These are phyloP conservation scores for Verruconis gallopava DNA, from an alignment of 2,329 filamentous ascomycete species.

Conservation along the genomic window DNA sequence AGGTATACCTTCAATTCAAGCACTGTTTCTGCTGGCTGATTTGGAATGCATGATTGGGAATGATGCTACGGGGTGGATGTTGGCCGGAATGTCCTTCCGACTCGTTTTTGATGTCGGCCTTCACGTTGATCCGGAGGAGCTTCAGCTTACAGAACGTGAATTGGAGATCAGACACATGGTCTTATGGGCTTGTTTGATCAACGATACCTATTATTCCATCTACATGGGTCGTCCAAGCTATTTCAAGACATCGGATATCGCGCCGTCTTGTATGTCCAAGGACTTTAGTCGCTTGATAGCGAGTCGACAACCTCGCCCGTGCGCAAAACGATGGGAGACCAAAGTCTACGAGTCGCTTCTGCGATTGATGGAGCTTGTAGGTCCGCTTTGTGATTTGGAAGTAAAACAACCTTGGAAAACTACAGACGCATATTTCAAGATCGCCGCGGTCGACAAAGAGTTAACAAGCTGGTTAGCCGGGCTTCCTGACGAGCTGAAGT, in stretches of 20 bases:
- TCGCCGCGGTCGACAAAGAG: not conserved
- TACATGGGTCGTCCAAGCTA: not conserved
- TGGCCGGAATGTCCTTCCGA: conserved; percentile 3
- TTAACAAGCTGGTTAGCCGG: not conserved
- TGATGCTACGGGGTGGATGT: conserved; percentile 7
- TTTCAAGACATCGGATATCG: conserved; percentile 1
- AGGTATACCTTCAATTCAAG: conserved; percentile 7
- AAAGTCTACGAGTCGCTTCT: conserved; percentile 1
- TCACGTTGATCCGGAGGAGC: conserved; percentile 2
- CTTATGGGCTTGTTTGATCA: not conserved
- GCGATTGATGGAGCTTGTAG: conserved; percentile 2
- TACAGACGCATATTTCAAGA: not conserved
- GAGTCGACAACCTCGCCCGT: not conserved
- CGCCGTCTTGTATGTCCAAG: conserved; percentile 1
- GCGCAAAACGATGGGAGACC: not conserved
- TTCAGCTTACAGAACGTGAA: conserved; percentile 2
- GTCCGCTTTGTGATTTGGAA: not conserved
- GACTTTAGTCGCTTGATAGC: not conserved
- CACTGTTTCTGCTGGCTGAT: conserved; percentile 4
- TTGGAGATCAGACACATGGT: conserved; percentile 3
- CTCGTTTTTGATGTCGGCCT: conserved; percentile 6
- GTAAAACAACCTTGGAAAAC: not conserved
- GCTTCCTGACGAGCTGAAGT: conserved; percentile 1
- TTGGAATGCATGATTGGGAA: not conserved
- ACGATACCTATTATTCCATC: not conserved